Conservation (phyloP, 2,329 filamentous ascomycete species). For the Cladosporium halotolerans region DNA sequence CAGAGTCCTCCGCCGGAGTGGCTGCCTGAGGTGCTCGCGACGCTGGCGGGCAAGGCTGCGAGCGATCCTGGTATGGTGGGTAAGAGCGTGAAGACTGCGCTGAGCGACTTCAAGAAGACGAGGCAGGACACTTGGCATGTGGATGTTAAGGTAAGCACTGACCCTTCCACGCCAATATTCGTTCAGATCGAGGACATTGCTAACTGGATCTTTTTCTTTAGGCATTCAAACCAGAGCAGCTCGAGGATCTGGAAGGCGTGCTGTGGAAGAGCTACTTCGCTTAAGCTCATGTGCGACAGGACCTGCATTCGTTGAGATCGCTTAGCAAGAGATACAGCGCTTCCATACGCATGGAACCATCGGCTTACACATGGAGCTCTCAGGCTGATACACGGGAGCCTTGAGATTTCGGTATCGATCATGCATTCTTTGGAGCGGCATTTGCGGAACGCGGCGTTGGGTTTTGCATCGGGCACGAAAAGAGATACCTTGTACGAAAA, state of each 20-base stretch:
- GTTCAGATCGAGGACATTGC: background rate
- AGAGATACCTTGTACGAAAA: background rate
- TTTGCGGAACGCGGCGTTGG: background rate
- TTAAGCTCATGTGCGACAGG: slow-evolving; percentile 33
- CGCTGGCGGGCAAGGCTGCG: slow-evolving; percentile 75
- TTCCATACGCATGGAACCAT: no score
- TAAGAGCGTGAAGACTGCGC: slow-evolving; percentile 86
- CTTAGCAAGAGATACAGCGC: no score
- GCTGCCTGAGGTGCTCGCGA: slow-evolving; percentile 89
- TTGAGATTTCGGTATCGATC: background rate
- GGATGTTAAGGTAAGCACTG: slow-evolving; percentile 77
- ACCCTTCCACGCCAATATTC: background rate
- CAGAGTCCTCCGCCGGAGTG: slow-evolving; percentile 83
- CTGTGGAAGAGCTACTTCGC: slow-evolving; percentile 99
- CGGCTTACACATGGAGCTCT: no score
- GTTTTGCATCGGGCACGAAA: background rate
- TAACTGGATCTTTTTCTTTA: slow-evolving; percentile 29
- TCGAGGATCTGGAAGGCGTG: slow-evolving; percentile 92
- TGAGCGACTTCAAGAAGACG: slow-evolving; percentile 99
- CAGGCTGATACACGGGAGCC: no score
- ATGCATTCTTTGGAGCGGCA: background rate
- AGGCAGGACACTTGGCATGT: slow-evolving; percentile 97
- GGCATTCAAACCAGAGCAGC: slow-evolving; percentile 81
- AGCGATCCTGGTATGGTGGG: slow-evolving; percentile 87
- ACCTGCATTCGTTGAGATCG: no score